Percentiles rank a stretch among this genome's conserved stretches.
Evolutionary conservation across 202 grass and related monocot genomes (phyloP).

Genomic region (Carex sylvatica): DNA sequence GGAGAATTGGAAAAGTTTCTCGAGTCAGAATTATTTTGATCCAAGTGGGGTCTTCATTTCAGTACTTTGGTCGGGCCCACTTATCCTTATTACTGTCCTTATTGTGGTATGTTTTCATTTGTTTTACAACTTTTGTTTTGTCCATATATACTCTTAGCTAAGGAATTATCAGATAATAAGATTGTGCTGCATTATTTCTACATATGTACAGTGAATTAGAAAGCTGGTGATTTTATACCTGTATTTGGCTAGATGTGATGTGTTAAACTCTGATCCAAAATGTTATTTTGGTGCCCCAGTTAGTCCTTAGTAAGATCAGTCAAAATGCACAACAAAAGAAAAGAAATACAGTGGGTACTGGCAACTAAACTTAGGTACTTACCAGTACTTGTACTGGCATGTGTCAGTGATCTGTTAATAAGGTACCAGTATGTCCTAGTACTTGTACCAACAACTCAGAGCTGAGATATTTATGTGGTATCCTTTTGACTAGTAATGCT

Average conservation of each 20-base stretch:
- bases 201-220: neutral
- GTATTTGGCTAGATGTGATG: neutral
- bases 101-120: constrained; percentile 60
- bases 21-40: constrained; percentile 95
- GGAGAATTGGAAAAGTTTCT: constrained; percentile 84
- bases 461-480: neutral
- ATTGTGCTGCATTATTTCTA: neutral
- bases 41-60: constrained; percentile 82
- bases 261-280: neutral
- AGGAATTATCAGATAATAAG: neutral
- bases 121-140: neutral
- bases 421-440: neutral
- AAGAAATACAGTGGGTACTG: neutral
- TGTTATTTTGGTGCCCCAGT: neutral
- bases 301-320: neutral
- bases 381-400: neutral
- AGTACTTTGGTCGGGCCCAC: constrained; percentile 86
- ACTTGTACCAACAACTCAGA: neutral
- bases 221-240: neutral
- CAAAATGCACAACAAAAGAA: neutral
- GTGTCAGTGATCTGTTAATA: neutral
- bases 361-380: neutral
- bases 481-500: neutral
- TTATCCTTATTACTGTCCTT: constrained; percentile 66
- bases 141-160: neutral